Conservation (phyloP, 1,284 basidiomycete genomes). For the Naganishia sp. region DNA sequence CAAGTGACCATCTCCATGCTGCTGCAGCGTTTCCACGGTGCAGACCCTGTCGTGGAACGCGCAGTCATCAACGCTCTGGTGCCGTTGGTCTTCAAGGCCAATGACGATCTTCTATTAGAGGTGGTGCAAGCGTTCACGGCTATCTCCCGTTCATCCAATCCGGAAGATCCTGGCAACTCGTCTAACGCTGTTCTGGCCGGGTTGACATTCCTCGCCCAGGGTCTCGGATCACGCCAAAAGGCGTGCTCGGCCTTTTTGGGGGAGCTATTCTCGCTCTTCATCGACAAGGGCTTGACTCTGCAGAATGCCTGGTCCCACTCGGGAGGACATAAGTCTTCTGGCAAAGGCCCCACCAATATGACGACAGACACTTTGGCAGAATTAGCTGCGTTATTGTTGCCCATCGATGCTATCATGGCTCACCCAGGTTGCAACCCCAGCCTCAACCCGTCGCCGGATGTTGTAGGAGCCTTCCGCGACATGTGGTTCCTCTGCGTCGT, state of each 20-base stretch:
- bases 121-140: slow-evolving; percentile 81
- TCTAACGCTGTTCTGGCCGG: slow-evolving; percentile 87
- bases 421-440: slow-evolving; percentile 19
- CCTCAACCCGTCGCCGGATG: slow-evolving; percentile 61
- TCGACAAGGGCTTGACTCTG: slow-evolving; percentile 87
- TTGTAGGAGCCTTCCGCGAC: slow-evolving; percentile 85
- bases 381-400: slow-evolving; percentile 79
- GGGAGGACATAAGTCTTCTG: slow-evolving; percentile 51
- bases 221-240: slow-evolving; percentile 64
- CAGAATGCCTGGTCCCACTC: slow-evolving; percentile 57
- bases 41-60: slow-evolving; percentile 82
- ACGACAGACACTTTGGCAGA: slow-evolving; percentile 72
- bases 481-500: slow-evolving; percentile 88
- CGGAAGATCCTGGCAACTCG: slow-evolving; percentile 79
- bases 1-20: slow-evolving; percentile 88
- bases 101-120: slow-evolving; percentile 76
- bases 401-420: slow-evolving; percentile 83
- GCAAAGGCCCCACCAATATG: slow-evolving; percentile 40
- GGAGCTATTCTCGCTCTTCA: slow-evolving; percentile 81
- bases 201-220: slow-evolving; percentile 81
- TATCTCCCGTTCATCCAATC: slow-evolving; percentile 80
- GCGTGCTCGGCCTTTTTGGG: slow-evolving; percentile 81
- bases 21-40: slow-evolving; percentile 78
- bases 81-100: slow-evolving; percentile 78
- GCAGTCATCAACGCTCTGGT: slow-evolving; percentile 90